Evolutionary conservation across 331 rosid species (phyloP), one percentile per base, ranked within the genome.

Genomic region (Pyrus hybrid): DNA sequence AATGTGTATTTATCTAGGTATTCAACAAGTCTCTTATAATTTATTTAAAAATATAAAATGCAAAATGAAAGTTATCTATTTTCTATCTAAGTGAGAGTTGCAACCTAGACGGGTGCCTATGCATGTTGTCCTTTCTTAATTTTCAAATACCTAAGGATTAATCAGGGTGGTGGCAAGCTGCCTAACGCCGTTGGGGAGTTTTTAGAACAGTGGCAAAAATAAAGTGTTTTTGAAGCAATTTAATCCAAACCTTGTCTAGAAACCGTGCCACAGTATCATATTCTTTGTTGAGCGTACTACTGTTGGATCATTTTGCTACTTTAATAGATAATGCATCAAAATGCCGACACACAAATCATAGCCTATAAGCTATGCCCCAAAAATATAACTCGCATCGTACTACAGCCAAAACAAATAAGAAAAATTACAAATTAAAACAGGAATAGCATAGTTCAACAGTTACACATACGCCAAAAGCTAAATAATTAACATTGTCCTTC

Each of bases 391-490:
- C 21, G 21, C 57, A 51, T 51, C 57, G 2, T 51, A 67, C 81
- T 54, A 84, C 70, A 90, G 72, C 72, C 84, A 62, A 80, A 76
- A 30, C 18, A 67, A 65, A 65, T 70, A 78, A 68, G 32, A 49
- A 67, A 79, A 79, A 75, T 56, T 71, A 82, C 88, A 81, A 76
- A 85, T 61, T 74, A 12, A 41, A 60, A 68, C 84, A 80, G 77
- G 67, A 83, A 73, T 80, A 78, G 76, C 35, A 63, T 78, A 74
- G 79, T 77, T 83, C 64, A 60, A 64, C 80, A 78, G 82, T 76
- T 72, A 25, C 93, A 79, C 79, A 75, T 26, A 78, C 73, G 73
- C 47, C 29, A 83, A 83, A 74, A 68, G 78, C 89, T 84, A 82
- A 70, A 72, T 66, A 81, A 63, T 63, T 8, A 63, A 63, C 35